Evolutionary conservation across 768 basidiomycete species (phyloP), one percentile per base, ranked within the genome.

Genomic region (Boletus coccyginus): DNA sequence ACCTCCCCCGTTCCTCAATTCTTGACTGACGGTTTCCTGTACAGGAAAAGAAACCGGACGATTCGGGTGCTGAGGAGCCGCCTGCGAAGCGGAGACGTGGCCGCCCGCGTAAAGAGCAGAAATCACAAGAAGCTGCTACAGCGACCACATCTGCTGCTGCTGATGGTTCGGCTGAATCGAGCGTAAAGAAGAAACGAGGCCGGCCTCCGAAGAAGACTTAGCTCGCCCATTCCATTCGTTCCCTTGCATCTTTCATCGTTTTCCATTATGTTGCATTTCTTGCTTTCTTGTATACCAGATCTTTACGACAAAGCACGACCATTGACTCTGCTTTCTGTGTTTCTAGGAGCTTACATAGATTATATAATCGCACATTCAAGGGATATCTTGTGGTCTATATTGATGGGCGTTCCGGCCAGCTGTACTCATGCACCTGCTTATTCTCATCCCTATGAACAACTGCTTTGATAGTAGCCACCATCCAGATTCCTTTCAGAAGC

Each of bases 11-110:
- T 61, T 13, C 55, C 70, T 70, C 6, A 58, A 71, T 63, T 62
- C 62, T 57, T 60, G 38, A 46, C 61, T 63, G 12, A 65, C 47
- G 12, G 1, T 43, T 52, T 47, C 55, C 41, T 38, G 29, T 32
- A 51, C 56, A 70, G 62, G 69, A 75, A 66, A 72, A 71, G 65
- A 74, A 74, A 63, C 57, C 63, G 21, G 73, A 73, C 31, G 75
- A 75, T 53, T 85, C 72, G 79, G 84, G 77, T 35, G 76, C 68
- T 43, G 82, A 79, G 47, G 84, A 84, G 59, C 74, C 71, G 45
- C 74, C 76, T 45, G 72, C 79, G 47, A 90, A 90, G 72, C 79
- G 86, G 64, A 84, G 80, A 71, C 81, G 90, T 58, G 89, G 89
- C 40, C 84, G 89, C 58, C 89, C 90, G 54, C 86, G 84, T 61